Conservation (phyloP, 768 basidiomycete species). For the Suillus sp. region DNA sequence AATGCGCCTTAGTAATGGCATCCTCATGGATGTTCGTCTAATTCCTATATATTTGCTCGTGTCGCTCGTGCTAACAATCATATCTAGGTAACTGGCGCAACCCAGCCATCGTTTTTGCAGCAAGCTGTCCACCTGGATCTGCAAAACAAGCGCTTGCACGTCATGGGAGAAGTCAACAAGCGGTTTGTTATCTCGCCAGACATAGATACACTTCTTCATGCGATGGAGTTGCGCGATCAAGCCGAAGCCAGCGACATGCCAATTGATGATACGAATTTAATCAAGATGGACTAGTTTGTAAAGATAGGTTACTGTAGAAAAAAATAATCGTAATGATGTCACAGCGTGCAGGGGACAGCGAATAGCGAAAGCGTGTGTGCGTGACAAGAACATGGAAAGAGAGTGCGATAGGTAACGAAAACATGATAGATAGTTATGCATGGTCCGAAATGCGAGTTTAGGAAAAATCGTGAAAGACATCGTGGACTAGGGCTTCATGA, state of each 20-base stretch:
- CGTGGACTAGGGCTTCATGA: constrained; percentile 9
- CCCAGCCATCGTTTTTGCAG: constrained; percentile 85
- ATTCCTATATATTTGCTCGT: constrained; percentile 3
- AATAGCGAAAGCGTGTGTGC: neutral
- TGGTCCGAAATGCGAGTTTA: neutral
- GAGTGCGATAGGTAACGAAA: constrained; percentile 10
- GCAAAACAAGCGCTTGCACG: constrained; percentile 56
- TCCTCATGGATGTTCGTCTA: constrained; percentile 72
- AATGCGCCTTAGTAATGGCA: constrained; percentile 80
- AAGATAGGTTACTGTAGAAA: neutral
- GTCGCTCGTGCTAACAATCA: neutral
- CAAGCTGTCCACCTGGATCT: constrained; percentile 78
- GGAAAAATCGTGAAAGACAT: neutral
- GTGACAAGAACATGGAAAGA: constrained; percentile 7
- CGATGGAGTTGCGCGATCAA: constrained; percentile 59
- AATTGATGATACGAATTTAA: constrained; percentile 48
- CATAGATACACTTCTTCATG: constrained; percentile 68
- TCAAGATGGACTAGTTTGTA: constrained; percentile 53
- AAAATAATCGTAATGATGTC: neutral
- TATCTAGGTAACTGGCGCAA: constrained; percentile 73
- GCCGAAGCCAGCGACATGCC: constrained; percentile 27
- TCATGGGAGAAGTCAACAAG: constrained; percentile 86
- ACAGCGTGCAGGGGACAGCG: neutral
- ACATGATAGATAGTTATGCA: constrained; percentile 7
- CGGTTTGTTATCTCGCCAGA: constrained; percentile 86